Percentiles rank a stretch among this genome's conserved stretches.
Evolutionary conservation across 176 grass and related monocot species (phyloP).

Genomic region (Rhipidocladum racemiflorum): DNA sequence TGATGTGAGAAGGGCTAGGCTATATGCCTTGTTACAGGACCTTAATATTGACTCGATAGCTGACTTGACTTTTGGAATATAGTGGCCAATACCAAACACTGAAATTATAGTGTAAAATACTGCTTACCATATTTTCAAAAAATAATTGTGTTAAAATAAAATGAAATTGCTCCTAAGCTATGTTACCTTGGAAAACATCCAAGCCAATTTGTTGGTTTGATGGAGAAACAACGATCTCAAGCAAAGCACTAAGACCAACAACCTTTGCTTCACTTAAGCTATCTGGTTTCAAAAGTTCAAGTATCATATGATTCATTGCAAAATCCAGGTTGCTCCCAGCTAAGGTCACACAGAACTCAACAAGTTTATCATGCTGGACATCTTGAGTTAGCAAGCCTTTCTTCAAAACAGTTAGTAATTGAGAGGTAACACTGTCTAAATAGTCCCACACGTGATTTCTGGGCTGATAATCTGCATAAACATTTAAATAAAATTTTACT

Average conservation of each 20-base stretch:
- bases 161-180: conserved; percentile 7
- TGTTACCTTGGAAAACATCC: conserved; percentile 79
- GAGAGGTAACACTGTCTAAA: conserved; percentile 94
- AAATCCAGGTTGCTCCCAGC: conserved; percentile 88
- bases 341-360: conserved; percentile 94
- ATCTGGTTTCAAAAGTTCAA: conserved; percentile 90
- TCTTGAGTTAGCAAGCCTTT: conserved; percentile 96
- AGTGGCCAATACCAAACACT: conserved; percentile 69
- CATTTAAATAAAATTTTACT: conserved; percentile 98
- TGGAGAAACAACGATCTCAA: conserved; percentile 88
- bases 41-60: conserved; percentile 91
- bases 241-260: conserved; percentile 86
- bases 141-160: conserved; percentile 18
- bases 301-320: conserved; percentile 97
- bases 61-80: conserved; percentile 87
- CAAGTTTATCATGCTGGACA: conserved; percentile 96
- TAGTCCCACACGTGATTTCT: conserved; percentile 88
- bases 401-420: conserved; percentile 78
- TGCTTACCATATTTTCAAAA: conserved; percentile 1
- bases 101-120: conserved; percentile 33
- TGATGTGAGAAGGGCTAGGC: conserved; percentile 89
- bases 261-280: conserved; percentile 96
- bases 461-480: conserved; percentile 74
- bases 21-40: conserved; percentile 88
- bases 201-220: conserved; percentile 75